Conservation (phyloP, 345 rosid genomes). For the Melastoma malabathricum region DNA sequence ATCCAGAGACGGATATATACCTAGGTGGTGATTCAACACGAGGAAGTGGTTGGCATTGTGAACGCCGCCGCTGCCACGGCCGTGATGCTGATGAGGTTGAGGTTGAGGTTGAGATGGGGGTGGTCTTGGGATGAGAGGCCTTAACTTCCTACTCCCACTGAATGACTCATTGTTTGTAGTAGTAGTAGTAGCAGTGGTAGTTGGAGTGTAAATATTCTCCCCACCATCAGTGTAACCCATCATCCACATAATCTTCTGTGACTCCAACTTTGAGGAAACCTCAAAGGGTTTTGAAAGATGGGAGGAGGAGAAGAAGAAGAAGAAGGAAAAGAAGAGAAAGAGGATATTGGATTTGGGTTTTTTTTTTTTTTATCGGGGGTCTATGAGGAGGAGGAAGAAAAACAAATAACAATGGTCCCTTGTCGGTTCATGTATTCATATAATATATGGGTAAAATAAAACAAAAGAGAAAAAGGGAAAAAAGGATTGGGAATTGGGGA, state of each 20-base stretch:
- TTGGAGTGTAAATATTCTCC: conserved; percentile 6
- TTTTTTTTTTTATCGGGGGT: too few species aligned
- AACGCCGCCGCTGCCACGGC: conserved; percentile 20
- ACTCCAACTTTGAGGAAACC: neutral
- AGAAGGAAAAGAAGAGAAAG: neutral
- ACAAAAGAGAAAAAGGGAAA: neutral
- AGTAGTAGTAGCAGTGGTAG: too few species aligned
- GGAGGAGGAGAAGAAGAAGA: neutral
- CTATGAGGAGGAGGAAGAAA: too few species aligned
- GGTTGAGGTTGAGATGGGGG: conserved; percentile 12
- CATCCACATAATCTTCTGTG: conserved; percentile 53
- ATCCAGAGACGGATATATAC: too few species aligned
- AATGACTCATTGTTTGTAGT: conserved; percentile 44
- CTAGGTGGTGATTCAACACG: conserved; percentile 46
- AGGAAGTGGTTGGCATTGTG: conserved; percentile 35
- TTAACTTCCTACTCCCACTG: conserved; percentile 44
- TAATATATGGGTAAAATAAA: too few species aligned
- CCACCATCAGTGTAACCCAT: conserved; percentile 74
- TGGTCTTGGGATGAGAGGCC: conserved; percentile 79
- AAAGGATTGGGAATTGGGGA: neutral
- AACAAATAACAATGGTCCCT: too few species aligned
- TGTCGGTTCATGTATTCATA: too few species aligned
- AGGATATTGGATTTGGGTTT: too few species aligned
- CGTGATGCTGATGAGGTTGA: conserved; percentile 16
- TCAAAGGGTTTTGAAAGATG: too few species aligned